Evolutionary conservation across 1,284 basidiomycete species (phyloP), one percentile per base, ranked within the genome.

Genomic region (Takashimella koratensis): DNA sequence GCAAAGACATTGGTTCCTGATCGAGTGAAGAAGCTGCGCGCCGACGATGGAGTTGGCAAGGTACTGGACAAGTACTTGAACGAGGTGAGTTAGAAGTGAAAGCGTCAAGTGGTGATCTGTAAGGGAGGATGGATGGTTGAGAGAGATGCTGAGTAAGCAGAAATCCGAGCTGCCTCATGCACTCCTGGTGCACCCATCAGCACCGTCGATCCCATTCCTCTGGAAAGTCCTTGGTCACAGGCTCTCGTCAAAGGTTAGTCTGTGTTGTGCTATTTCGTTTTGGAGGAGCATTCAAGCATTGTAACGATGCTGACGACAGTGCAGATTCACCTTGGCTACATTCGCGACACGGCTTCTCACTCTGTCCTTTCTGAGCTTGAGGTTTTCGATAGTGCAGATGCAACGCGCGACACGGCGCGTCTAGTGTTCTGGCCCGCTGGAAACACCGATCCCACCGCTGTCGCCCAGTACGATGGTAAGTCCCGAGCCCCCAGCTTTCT

Each of bases 211-310:
- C 4, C 90, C 90, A 1, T 78, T 93, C 25, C 77, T 93, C 48
- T 94, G 90, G 90, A 85, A 88, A 67, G 85, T 88, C 4, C 81
- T 94, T 36, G 85, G 82, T 11, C 88, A 89, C 68, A 86, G 86
- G 59, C 87, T 86, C 70, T 72, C 81, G 50, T 82, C 82, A 51
- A 79, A 84, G 64, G 71, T 70, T 21, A 54, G 62, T 43, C 36
- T n/a, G n/a, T n/a, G 21, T 13, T 20, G 26, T 30, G 8, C 25
- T 42, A 1, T 16, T 41, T 36, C n/a, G n/a, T n/a, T n/a, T n/a
- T n/a, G 2, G 26, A n/a, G 22, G 24, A 23, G 43, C 19, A 5
- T 5, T 21, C 19, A 22, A 19, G 41, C n/a, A 22, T 42, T 22
- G 41, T 22, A 42, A n/a, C n/a, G 19, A 3, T 20, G 49, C 56